Percentiles rank a stretch among this genome's conserved stretches.
These are phyloP conservation scores for Diaporthe vaccinii DNA, from an alignment of 2,329 filamentous ascomycete species.

Conservation along the genomic window DNA sequence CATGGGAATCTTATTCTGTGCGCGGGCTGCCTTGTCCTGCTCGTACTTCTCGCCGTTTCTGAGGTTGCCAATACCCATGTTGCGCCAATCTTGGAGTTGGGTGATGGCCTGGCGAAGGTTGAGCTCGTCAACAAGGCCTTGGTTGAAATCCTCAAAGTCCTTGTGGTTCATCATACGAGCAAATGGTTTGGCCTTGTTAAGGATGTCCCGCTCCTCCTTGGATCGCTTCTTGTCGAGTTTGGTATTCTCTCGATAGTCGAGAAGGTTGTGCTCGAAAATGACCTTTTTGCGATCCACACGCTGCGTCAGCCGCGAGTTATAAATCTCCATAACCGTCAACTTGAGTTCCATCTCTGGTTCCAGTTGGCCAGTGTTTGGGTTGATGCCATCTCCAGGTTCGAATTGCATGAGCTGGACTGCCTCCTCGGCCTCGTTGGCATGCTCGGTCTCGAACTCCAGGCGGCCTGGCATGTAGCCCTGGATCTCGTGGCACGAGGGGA, in stretches of 20 bases:
- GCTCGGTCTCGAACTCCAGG: constrained; percentile 96
- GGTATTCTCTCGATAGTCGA: constrained; percentile 94
- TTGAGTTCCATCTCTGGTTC: constrained; percentile 98
- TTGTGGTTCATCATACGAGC: constrained; percentile 95
- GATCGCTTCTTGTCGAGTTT: constrained; percentile 93
- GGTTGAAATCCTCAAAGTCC: constrained; percentile 89
- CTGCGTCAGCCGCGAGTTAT: constrained; percentile 91
- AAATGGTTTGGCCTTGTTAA: constrained; percentile 96
- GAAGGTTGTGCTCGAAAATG: constrained; percentile 92
- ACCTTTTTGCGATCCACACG: constrained; percentile 96
- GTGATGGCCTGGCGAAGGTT: constrained; percentile 90
- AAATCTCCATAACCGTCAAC: constrained; percentile 98
- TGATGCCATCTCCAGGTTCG: constrained; percentile 93
- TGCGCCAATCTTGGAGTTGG: constrained; percentile 95
- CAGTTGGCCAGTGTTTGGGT: constrained; percentile 84
- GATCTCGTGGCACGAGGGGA: constrained; percentile 96
- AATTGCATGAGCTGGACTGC: constrained; percentile 99
- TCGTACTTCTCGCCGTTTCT: constrained; percentile 93
- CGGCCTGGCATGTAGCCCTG: constrained; percentile 99
- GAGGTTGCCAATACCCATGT: constrained; percentile 85
- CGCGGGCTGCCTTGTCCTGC: constrained; percentile 83
- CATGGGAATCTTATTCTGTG: constrained; percentile 78
- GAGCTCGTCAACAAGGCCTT: constrained; percentile 89
- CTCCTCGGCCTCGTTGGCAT: constrained; percentile 97
- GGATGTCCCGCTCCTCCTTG: constrained; percentile 91